Conservation (phyloP, 768 basidiomycete species). For the Cystofilobasidium capitatum region DNA sequence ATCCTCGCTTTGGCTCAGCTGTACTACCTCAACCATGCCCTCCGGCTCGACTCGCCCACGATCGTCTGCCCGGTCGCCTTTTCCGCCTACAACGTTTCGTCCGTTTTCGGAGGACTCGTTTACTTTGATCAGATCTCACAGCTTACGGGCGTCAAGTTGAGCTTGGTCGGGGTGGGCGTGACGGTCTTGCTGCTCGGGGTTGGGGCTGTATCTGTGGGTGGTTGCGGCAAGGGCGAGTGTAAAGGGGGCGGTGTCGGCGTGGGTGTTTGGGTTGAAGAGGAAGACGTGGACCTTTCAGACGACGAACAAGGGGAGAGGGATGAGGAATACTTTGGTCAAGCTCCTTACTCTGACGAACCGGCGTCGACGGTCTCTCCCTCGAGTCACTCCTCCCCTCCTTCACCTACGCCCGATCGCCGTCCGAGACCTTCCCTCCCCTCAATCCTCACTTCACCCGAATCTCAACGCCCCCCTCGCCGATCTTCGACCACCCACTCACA, state of each 20-base stretch:
- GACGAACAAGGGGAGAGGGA: constrained; percentile 4
- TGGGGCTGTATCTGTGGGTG: constrained; percentile 67
- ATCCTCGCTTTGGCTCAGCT: constrained; percentile 25
- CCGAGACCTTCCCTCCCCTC: not conserved
- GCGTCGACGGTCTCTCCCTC: too few species aligned
- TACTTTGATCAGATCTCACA: constrained; percentile 57
- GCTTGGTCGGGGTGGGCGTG: constrained; percentile 67
- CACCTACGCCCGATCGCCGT: constrained; percentile 10
- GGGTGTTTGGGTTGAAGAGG: constrained; percentile 40
- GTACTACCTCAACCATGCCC: constrained; percentile 26
- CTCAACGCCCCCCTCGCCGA: not conserved
- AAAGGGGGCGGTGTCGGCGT: constrained; percentile 39
- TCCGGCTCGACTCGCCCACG: constrained; percentile 19
- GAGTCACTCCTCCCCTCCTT: not conserved
- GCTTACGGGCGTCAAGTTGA: constrained; percentile 59
- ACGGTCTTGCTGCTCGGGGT: constrained; percentile 71
- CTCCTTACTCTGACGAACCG: constrained; percentile 21
- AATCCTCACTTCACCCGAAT: not conserved
- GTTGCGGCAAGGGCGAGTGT: constrained; percentile 48
- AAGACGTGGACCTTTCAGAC: constrained; percentile 18
- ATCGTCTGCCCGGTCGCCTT: constrained; percentile 59
- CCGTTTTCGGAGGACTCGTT: constrained; percentile 70
- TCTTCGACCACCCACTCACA: constrained; percentile 1
- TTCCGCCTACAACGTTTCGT: constrained; percentile 88
- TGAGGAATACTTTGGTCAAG: not conserved